phyloP scores from a whole-genome alignment of 2,329 filamentous ascomycete genomes.

The Clarireedia sp. region DNA sequence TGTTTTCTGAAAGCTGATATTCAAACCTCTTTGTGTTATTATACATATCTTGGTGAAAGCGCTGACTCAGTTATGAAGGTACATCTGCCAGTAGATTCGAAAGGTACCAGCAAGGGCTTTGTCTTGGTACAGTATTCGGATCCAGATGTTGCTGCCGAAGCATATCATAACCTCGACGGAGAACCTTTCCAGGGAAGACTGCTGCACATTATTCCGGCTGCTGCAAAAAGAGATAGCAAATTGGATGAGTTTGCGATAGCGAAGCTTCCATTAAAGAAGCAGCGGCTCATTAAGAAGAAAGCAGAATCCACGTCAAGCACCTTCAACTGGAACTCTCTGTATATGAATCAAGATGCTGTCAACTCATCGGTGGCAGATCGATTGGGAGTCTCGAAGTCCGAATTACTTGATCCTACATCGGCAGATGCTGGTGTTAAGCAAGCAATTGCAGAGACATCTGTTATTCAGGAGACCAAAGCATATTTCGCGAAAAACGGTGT shows the following conservation, averaged over 20 bases:
- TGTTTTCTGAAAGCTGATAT: slow-evolving; percentile 53
- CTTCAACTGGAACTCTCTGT: slow-evolving; percentile 99
- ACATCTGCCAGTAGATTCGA: slow-evolving; percentile 70
- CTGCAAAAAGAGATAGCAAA: slow-evolving; percentile 70
- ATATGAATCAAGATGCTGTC: slow-evolving; percentile 94
- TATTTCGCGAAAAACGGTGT: slow-evolving; percentile 86
- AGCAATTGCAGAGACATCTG: slow-evolving; percentile 89
- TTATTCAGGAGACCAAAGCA: slow-evolving; percentile 91
- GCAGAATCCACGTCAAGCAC: slow-evolving; percentile 66
- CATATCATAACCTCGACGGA: slow-evolving; percentile 73
- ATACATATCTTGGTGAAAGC: neutral
- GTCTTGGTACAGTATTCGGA: slow-evolving; percentile 76
- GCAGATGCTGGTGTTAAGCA: slow-evolving; percentile 93
- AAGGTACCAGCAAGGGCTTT: slow-evolving; percentile 77
- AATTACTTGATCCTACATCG: slow-evolving; percentile 90
- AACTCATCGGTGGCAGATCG: slow-evolving; percentile 82
- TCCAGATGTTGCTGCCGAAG: slow-evolving; percentile 64
- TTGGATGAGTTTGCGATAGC: slow-evolving; percentile 85
- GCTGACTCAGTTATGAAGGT: slow-evolving; percentile 54
- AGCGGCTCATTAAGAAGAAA: slow-evolving; percentile 82
- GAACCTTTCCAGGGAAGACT: slow-evolving; percentile 87
- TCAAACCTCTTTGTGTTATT: slow-evolving; percentile 14
- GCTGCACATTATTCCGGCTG: slow-evolving; percentile 79
- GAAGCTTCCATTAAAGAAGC: slow-evolving; percentile 88
- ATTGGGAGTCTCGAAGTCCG: slow-evolving; percentile 82